Evolutionary conservation across 371 early-diverging fungal species (phyloP), one percentile per base, ranked within the genome.

Genomic region (Mucor mucedo): DNA sequence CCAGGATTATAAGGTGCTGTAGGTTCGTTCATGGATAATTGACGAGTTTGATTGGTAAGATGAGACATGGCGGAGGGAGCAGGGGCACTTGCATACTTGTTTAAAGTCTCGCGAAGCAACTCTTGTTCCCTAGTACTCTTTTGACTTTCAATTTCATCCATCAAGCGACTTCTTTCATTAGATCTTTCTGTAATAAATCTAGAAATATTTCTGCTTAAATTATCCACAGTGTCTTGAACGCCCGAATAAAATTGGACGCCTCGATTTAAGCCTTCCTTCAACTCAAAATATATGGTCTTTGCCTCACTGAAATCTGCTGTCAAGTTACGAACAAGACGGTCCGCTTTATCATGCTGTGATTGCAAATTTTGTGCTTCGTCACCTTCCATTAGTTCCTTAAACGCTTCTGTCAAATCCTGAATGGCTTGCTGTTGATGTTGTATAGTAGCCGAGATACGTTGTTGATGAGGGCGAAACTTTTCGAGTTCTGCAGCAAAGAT

Each of bases 401-500:
- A 94, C 59, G 90, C 89, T 27, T 69, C 72, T 0, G 92, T 84
- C 14, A 97, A 65, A 54, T 92, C 93, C 68, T 87, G 87, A 60
- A 96, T 80, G 9, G 92, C 74, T 53, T 86, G 85, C 29, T 85
- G 84, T 42, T 98, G 95, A 62, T 87, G 84, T 29, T 92, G 87
- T 44, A 93, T 76, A 50, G 92, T 89, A 2, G 90, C 80, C 10
- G 86, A 77, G 35, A 98, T 80, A 16, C 91, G 84, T 40, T 91
- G 87, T 54, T 89, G 86, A 63, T 92, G 85, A 10, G 90, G 89
- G 4, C 89, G 82, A 71, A 89, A 98, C 76, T 98, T 98, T 68
- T 90, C 90, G 38, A 98, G 80, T 69, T 98, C 96, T 55, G 88
- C 76, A 3, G 89, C 86, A 84, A 97, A 97, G 9, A 98, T 79